A percentile compares a stretch with the other conserved stretches of the same genome.
These are phyloP conservation scores for Cryptosporidium meleagridis DNA, from an alignment of 169 alveolate species.

Conservation along the genomic window DNA sequence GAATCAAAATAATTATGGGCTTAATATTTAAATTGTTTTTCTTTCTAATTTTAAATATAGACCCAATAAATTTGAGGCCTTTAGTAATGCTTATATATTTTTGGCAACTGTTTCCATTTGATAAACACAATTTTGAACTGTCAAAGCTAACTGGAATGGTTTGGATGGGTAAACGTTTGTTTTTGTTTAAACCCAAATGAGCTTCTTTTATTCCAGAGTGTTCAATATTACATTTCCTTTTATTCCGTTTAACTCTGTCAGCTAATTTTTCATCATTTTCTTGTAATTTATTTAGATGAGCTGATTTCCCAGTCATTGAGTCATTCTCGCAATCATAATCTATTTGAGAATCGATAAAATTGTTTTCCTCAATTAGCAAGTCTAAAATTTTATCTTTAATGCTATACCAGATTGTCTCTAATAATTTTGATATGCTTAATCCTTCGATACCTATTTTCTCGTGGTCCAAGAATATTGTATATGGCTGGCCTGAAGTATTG, in stretches of 20 bases:
- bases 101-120: neutral
- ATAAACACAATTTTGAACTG: neutral
- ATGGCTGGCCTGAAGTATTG: neutral
- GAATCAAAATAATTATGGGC: constrained; percentile 33
- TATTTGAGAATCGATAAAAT: neutral
- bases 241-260: neutral
- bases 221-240: neutral
- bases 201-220: neutral
- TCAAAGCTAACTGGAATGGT: too few species aligned
- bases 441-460: constrained; percentile 44
- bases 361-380: neutral
- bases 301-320: neutral
- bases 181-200: neutral
- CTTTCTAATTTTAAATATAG: neutral
- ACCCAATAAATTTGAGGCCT: constrained; percentile 50
- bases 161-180: neutral
- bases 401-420: constrained; percentile 22
- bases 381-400: neutral
- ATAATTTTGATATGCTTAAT: constrained; percentile 17
- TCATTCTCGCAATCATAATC: neutral
- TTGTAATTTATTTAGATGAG: neutral
- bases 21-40: neutral
- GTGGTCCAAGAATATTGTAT: constrained; percentile 29
- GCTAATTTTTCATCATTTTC: neutral
- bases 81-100: neutral